phyloP scores from a whole-genome alignment of 2,329 filamentous ascomycete genomes.

The Cladosporium sp. region DNA sequence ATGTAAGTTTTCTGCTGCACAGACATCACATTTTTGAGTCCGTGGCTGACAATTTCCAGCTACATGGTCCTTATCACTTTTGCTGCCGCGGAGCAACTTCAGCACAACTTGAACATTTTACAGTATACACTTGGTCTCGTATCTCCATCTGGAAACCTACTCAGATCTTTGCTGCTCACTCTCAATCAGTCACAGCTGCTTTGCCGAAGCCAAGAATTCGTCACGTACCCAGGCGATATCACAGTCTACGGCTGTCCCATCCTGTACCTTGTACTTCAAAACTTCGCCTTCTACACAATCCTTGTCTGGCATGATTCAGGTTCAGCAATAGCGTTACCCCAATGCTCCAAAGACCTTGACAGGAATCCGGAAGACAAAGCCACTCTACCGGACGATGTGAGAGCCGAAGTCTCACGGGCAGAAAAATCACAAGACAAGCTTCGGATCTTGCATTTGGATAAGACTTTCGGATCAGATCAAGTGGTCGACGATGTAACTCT shows the following conservation, averaged over 20 bases:
- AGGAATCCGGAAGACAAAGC: not conserved
- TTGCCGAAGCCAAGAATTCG: constrained; percentile 52
- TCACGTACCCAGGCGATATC: constrained; percentile 64
- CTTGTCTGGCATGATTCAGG: constrained; percentile 70
- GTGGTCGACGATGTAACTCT: constrained; percentile 84
- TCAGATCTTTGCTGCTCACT: constrained; percentile 70
- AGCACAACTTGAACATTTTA: constrained; percentile 61
- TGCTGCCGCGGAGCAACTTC: constrained; percentile 64
- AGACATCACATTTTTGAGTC: too few species aligned
- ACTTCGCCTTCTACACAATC: constrained; percentile 63
- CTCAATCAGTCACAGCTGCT: constrained; percentile 80
- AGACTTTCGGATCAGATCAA: constrained; percentile 66
- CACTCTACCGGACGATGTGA: constrained; percentile 45
- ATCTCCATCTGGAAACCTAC: constrained; percentile 71
- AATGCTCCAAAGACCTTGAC: not conserved
- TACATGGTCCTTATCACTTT: constrained; percentile 56
- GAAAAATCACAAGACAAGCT: constrained; percentile 59
- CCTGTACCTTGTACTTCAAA: constrained; percentile 71
- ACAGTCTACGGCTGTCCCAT: constrained; percentile 77
- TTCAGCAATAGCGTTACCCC: constrained; percentile 16
- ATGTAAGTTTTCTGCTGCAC: constrained; percentile 42
- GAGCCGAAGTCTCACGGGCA: constrained; percentile 49
- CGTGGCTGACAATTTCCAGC: constrained; percentile 14
- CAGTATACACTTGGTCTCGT: constrained; percentile 72
- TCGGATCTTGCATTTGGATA: constrained; percentile 70